A percentile compares a stretch with the other conserved stretches of the same genome.
Conservation (phyloP, 805 yeast genomes). For the Wickerhamiella nectarea region DNA sequence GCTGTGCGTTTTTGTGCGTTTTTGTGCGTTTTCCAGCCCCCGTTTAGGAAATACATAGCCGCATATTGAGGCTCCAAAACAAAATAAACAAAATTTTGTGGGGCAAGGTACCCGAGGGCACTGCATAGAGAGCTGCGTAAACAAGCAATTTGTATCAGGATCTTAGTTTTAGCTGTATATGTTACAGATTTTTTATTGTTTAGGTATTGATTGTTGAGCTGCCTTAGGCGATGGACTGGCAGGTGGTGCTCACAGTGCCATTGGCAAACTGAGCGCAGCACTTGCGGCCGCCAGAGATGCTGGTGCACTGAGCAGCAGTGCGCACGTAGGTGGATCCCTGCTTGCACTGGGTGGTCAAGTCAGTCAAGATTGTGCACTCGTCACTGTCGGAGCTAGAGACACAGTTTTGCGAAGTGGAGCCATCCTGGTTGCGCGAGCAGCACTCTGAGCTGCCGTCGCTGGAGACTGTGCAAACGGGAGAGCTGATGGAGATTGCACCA, state of each 20-base stretch:
- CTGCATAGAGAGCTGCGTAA: too few relatives aligned
- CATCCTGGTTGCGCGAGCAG: constrained; percentile 7
- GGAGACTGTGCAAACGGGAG: background rate
- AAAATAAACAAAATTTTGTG: background rate
- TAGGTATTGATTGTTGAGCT: background rate
- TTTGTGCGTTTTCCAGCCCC: too few relatives aligned
- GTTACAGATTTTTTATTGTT: too few relatives aligned
- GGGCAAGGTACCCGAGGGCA: too few relatives aligned
- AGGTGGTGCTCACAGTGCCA: background rate
- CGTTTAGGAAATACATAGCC: too few relatives aligned
- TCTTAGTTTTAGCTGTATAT: too few relatives aligned
- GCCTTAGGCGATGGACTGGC: constrained; percentile 3
- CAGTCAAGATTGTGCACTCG: constrained; percentile 1
- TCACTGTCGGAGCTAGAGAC: background rate
- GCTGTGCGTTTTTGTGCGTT: too few relatives aligned
- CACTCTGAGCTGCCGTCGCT: constrained; percentile 3
- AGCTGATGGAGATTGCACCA: background rate
- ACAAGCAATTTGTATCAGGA: too few relatives aligned
- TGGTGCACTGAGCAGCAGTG: background rate
- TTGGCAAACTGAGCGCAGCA: constrained; percentile 5
- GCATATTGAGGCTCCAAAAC: too few relatives aligned
- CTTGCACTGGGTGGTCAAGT: constrained; percentile 4
- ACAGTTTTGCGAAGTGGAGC: background rate
- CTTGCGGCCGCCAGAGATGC: background rate
- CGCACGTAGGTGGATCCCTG: background rate